Evolutionary conservation across 2,329 filamentous ascomycete species (phyloP).

Genomic region (Colletotrichum aenigma): DNA sequence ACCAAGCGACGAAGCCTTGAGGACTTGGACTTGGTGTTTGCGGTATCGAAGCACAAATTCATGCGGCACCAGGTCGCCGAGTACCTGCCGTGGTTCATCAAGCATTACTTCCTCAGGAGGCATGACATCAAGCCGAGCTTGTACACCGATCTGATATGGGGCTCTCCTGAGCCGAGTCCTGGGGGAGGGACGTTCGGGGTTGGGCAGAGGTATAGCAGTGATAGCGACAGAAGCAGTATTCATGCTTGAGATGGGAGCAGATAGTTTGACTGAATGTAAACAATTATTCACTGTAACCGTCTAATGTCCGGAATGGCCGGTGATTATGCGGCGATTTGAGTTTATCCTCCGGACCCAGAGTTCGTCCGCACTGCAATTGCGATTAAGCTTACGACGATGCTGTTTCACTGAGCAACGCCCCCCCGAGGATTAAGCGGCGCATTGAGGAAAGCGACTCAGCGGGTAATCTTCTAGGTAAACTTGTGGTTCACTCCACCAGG

Average conservation of each 20-base stretch:
- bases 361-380: background rate
- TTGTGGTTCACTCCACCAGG: background rate
- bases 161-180: background rate
- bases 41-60: slow-evolving; percentile 40
- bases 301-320: background rate
- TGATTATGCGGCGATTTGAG: background rate
- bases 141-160: slow-evolving; percentile 37
- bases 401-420: background rate
- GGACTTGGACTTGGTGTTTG: slow-evolving; percentile 44
- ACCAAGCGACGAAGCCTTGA: slow-evolving; percentile 44
- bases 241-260: background rate
- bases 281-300: background rate
- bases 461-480: background rate
- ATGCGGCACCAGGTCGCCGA: slow-evolving; percentile 35
- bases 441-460: accelerated
- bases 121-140: slow-evolving; percentile 30
- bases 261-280: background rate
- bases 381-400: background rate
- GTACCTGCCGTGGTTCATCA: slow-evolving; percentile 40
- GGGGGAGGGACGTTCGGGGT: background rate
- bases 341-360: background rate
- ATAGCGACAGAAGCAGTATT: background rate
- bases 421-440: background rate
- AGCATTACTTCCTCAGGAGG: slow-evolving; percentile 26
- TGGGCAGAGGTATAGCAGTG: background rate